Evolutionary conservation across 2,329 filamentous ascomycete genomes (phyloP), one percentile per base, ranked within the genome.

Genomic region (Trichoderma asperellum): DNA sequence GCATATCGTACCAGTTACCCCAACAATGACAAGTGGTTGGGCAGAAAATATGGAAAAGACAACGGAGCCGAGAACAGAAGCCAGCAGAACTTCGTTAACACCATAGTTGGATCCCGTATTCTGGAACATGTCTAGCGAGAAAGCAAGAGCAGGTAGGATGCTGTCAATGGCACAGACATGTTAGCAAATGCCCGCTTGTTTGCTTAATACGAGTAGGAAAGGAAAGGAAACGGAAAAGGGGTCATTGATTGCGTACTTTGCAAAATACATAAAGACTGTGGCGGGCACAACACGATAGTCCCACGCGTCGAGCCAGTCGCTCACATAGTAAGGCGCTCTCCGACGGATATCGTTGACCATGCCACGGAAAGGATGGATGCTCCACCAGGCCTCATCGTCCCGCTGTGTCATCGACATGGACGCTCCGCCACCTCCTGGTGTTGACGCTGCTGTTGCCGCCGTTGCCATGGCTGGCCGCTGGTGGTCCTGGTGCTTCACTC

Each of bases 211-310:
- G 11, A 58, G 37, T 34, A 7, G 7, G 18, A 3, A 27, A 10
- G 5, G 14, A 3, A 11, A 49, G 40, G n/a, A 7, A 4, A 7
- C 10, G 37, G 40, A 35, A 16, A 7, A 53, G 24, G 34, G 67
- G 6, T 11, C 24, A 11, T 24, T 2, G 27, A 27, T 61, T 24
- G 73, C 84, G 71, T 85, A 95, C 92, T 96, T 96, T 72, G 93
- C 93, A 85, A 96, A 97, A 82, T 96, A 97, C 92, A 96, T 97
- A 81, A 96, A 96, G 35, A 96, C 83, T 11, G 93, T 96, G 18
- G 92, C 92, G 1, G 93, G 93, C 49, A 97, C 86, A 53, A 97
- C 92, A 66, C 93, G 88, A 82, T 97, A 97, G 77, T 96, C 92
- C 92, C 92, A 96, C 1, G 93, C 93, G 82, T 97, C 93, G 21